Evolutionary conservation across 2,329 filamentous ascomycete species (phyloP), one percentile per base, ranked within the genome.

Genomic region (Colletotrichum trifolii): DNA sequence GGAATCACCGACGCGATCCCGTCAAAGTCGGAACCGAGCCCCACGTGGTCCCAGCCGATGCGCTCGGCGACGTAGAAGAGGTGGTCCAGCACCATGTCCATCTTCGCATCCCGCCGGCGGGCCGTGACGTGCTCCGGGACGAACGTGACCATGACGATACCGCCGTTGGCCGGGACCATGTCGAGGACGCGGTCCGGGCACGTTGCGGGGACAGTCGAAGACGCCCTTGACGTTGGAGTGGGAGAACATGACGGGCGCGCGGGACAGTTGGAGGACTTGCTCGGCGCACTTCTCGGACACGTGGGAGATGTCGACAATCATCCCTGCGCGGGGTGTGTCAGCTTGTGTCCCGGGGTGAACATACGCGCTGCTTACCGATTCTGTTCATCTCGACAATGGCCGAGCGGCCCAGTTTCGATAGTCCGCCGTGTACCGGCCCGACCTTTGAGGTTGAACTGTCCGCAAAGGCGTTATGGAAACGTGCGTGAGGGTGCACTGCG

Each of bases 61-160:
- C 71, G 68, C 6, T 66, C 58, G 11, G 71, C 74, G 8, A 74
- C 60, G 54, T 74, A 70, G 46, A 73, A 69, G 6, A 75, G 54
- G 10, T 73, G 76, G 53, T 78, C 77, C 7, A 77, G 69, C 6
- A 79, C 73, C 61, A 67, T 68, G 33, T 75, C 68, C 65, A 77
- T 70, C 13, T 67, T 73, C 15, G 73, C 70, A 43, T 60, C 38
- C 54, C 71, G 67, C 45, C 48, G 58, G 35, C 40, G 70, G 64
- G 45, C 71, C 34, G 56, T 71, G 67, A 55, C 66, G 54, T 70
- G 69, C 50, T 73, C 70, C 11, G 71, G 70, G 1, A 78, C 71
- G 54, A 80, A 79, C 1, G 73, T 76, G 1, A 79, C 71, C 76
- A 80, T 80, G 15, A 82, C 67, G 13, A 82, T 70, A 1, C 80